A percentile compares a stretch with the other conserved stretches of the same genome.
Conservation (phyloP, 2,329 filamentous ascomycete species). For the Sarocladium brachiariae region DNA sequence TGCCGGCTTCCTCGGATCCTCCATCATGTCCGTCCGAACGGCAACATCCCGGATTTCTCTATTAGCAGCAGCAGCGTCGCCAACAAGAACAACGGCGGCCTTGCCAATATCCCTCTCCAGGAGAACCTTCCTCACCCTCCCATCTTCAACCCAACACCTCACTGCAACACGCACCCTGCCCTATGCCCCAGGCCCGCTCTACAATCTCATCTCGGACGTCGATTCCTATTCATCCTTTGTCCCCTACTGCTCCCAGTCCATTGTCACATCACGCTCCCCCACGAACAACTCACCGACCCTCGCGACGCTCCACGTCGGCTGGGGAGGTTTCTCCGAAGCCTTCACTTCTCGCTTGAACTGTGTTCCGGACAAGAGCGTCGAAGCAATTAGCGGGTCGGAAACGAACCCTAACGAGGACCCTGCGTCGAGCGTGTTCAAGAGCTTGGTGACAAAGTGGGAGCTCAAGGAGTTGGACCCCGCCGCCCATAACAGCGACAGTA, state of each 20-base stretch:
- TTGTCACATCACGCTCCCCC: too few species aligned
- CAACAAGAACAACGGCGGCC: conserved; percentile 13
- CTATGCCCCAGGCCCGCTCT: conserved; percentile 65
- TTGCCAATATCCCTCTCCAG: conserved; percentile 12
- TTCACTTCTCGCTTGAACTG: conserved; percentile 80
- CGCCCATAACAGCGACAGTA: conserved; percentile 8
- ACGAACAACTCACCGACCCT: conserved; percentile 67
- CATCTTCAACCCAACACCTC: conserved; percentile 51
- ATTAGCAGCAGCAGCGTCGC: too few species aligned
- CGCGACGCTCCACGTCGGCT: conserved; percentile 78
- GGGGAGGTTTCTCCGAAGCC: conserved; percentile 73
- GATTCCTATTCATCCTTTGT: conserved; percentile 79
- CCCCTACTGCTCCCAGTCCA: conserved; percentile 78
- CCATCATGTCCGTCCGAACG: conserved; percentile 11
- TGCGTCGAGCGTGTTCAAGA: conserved; percentile 53
- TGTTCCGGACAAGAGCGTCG: conserved; percentile 63
- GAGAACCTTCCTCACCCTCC: conserved; percentile 34
- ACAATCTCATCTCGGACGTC: conserved; percentile 82
- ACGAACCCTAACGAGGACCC: conserved; percentile 26
- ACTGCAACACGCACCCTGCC: conserved; percentile 69
- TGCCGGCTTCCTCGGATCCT: too few species aligned
- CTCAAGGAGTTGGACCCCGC: conserved; percentile 44
- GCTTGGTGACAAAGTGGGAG: conserved; percentile 64
- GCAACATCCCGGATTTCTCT: conserved; percentile 13
- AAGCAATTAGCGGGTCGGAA: conserved; percentile 63